Percentiles rank a stretch among this genome's conserved stretches.
These are phyloP conservation scores for Aphanomyces astaci DNA, from an alignment of 352 stramenopile species.

Conservation along the genomic window DNA sequence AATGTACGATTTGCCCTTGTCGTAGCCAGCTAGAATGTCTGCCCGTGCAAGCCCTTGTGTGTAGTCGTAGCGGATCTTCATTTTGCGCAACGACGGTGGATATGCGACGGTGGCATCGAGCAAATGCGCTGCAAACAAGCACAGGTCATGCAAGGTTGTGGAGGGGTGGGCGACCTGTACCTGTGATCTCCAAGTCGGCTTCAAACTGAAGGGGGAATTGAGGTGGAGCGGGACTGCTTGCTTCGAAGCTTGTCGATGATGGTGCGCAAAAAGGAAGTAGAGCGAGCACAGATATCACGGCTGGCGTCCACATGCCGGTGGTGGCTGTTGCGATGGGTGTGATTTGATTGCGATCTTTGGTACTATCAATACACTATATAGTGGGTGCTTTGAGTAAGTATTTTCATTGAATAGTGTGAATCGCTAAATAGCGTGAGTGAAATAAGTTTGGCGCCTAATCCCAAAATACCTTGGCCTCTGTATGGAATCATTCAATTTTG, in stretches of 20 bases:
- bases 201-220: slow-evolving; percentile 17
- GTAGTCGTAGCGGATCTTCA: slow-evolving; percentile 58
- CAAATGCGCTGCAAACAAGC: slow-evolving; percentile 32
- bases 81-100: slow-evolving; percentile 43
- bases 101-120: slow-evolving; percentile 47
- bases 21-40: slow-evolving; percentile 50
- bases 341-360: background rate
- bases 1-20: slow-evolving; percentile 62
- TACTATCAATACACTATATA: background rate
- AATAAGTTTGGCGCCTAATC: slow-evolving; percentile 1
- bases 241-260: background rate
- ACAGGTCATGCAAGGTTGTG: background rate
- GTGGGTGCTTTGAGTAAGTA: background rate
- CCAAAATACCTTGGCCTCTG: background rate
- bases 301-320: background rate
- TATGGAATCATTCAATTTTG: background rate
- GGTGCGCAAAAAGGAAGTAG: background rate
- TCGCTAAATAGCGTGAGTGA: background rate
- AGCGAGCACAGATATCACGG: background rate
- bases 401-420: background rate
- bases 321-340: background rate
- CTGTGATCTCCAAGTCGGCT: slow-evolving; percentile 14
- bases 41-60: slow-evolving; percentile 48
- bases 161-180: too few species aligned
- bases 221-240: too few species aligned